Evolutionary conservation across 306 rosid species (phyloP).

Genomic region (Ormosia emarginata): DNA sequence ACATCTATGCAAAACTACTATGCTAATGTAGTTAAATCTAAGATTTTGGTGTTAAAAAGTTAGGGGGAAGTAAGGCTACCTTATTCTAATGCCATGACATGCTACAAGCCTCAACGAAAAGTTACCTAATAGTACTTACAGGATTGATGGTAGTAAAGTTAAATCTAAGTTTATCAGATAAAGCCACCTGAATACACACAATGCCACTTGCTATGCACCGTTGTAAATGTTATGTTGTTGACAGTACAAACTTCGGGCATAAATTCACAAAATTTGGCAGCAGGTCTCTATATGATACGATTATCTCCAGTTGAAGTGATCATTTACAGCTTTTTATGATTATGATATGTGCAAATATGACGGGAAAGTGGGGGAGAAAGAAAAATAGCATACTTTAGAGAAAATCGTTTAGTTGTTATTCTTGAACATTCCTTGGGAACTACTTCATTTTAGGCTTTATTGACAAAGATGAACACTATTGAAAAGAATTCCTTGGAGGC

Average conservation of each 20-base stretch:
- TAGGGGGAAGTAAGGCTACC: too few relatives aligned
- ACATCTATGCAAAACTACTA: neutral
- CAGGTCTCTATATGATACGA: neutral
- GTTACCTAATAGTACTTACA: too few relatives aligned
- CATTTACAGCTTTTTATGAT: neutral
- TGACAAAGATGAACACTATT: neutral
- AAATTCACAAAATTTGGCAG: neutral
- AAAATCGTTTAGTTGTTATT: neutral
- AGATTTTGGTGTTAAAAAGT: too few relatives aligned
- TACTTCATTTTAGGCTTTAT: neutral
- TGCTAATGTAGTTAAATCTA: too few relatives aligned
- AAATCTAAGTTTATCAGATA: neutral
- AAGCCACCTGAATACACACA: neutral
- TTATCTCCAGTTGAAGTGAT: neutral
- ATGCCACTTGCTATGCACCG: neutral
- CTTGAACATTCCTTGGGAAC: neutral
- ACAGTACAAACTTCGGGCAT: neutral
- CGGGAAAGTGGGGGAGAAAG: neutral
- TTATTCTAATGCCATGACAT: too few relatives aligned
- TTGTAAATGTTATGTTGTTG: neutral
- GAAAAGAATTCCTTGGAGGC: neutral
- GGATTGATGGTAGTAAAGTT: neutral
- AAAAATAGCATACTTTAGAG: neutral
- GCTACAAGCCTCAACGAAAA: too few relatives aligned
- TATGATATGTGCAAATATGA: neutral